phyloP scores from a whole-genome alignment of 352 stramenopile genomes.

The Globisporangium nodosum region DNA sequence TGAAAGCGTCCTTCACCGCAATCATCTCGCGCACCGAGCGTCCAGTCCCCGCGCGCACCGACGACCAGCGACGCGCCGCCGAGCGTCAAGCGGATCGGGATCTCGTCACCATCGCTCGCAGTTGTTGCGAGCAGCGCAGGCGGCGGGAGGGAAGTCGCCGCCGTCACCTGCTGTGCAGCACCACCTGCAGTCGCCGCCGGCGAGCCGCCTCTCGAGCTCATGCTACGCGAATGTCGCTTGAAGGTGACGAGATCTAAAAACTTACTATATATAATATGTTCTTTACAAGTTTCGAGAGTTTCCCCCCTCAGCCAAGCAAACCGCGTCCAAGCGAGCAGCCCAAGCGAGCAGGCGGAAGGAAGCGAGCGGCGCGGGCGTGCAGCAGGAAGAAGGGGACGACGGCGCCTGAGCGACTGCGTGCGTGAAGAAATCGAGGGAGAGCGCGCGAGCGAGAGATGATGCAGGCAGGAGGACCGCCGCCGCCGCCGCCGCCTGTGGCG shows the following conservation, averaged over 20 bases:
- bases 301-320: neutral
- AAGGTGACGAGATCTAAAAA: constrained; percentile 5
- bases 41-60: constrained; percentile 41
- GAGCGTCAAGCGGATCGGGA: constrained; percentile 59
- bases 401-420: neutral
- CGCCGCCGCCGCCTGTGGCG: constrained; percentile 20
- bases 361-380: neutral
- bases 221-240: neutral
- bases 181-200: neutral
- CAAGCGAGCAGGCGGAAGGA: neutral
- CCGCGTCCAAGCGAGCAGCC: neutral
- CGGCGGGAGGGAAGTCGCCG: neutral
- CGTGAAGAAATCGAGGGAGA: neutral
- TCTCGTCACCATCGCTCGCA: constrained; percentile 28
- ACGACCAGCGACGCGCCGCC: constrained; percentile 45
- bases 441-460: constrained; percentile 3
- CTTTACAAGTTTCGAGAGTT: neutral
- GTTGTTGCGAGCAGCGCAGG: neutral
- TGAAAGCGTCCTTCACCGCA: neutral
- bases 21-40: constrained; percentile 37
- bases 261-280: neutral
- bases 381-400: neutral
- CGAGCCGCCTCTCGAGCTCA: neutral
- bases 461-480: constrained; percentile 11
- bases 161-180: neutral